These are phyloP conservation scores for Knufia fluminis DNA, from an alignment of 2,329 filamentous ascomycete genomes.

Conservation along the genomic window DNA sequence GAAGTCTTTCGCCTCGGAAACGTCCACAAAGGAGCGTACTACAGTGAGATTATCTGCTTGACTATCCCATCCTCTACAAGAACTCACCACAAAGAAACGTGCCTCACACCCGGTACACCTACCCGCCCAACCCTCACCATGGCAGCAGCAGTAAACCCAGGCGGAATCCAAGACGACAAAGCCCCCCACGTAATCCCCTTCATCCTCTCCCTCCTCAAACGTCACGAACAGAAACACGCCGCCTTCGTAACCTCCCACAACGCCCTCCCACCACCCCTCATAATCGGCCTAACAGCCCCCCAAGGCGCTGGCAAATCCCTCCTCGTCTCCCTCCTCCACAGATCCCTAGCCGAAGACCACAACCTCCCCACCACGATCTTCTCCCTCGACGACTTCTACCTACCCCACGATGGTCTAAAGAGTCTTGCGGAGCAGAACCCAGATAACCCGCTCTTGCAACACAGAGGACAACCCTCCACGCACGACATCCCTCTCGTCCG, in stretches of 20 bases:
- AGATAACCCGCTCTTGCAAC: slow-evolving; percentile 65
- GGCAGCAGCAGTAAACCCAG: slow-evolving; percentile 9
- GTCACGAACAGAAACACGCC: slow-evolving; percentile 38
- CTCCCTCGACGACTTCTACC: slow-evolving; percentile 86
- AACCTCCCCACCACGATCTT: slow-evolving; percentile 59
- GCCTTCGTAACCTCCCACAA: slow-evolving; percentile 22
- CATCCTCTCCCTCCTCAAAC: slow-evolving; percentile 52
- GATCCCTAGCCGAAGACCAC: slow-evolving; percentile 37
- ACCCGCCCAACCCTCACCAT: background rate
- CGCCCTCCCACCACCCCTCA: slow-evolving; percentile 53
- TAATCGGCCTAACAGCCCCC: slow-evolving; percentile 82
- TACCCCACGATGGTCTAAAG: slow-evolving; percentile 59
- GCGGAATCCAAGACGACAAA: slow-evolving; percentile 63
- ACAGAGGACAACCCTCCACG: slow-evolving; percentile 73
- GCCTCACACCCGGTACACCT: background rate
- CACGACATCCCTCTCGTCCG: slow-evolving; percentile 63
- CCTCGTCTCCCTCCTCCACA: slow-evolving; percentile 59
- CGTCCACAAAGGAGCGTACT: no score
- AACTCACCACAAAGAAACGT: background rate
- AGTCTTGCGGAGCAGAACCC: slow-evolving; percentile 56
- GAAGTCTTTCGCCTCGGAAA: no score
- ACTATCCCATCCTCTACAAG: slow-evolving; percentile 2
- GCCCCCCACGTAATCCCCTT: slow-evolving; percentile 69
- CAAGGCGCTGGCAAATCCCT: slow-evolving; percentile 92
- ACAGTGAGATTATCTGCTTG: background rate